Evolutionary conservation across 257 asterid species (phyloP).

Genomic region (Sherardia arvensis): DNA sequence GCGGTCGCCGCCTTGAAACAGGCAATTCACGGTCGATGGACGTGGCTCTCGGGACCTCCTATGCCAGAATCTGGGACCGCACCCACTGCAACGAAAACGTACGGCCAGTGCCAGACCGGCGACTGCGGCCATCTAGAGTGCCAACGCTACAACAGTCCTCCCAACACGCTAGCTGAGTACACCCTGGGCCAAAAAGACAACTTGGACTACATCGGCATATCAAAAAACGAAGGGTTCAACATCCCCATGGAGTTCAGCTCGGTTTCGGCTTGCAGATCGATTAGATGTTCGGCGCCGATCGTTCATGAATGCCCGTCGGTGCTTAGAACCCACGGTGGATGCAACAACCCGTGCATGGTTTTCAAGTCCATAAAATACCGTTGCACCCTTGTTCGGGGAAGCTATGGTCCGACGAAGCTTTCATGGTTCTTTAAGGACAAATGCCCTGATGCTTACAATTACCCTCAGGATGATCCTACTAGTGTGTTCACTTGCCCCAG

Average conservation of each 20-base stretch:
- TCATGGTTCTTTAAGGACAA: constrained; percentile 23
- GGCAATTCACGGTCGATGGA: constrained; percentile 11
- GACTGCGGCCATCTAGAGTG: constrained; percentile 18
- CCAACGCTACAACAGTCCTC: constrained; percentile 14
- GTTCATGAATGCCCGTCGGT: constrained; percentile 26
- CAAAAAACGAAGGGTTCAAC: constrained; percentile 21
- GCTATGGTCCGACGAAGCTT: constrained; percentile 20
- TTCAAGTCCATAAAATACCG: constrained; percentile 19
- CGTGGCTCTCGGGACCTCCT: constrained; percentile 17
- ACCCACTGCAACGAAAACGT: constrained; percentile 16
- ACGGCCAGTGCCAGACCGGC: constrained; percentile 22
- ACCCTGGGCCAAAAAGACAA: constrained; percentile 17
- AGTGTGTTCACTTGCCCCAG: constrained; percentile 38
- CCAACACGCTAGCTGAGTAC: constrained; percentile 24
- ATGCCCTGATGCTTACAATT: constrained; percentile 51
- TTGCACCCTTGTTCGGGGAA: constrained; percentile 40
- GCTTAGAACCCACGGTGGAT: constrained; percentile 29
- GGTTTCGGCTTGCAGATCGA: constrained; percentile 2
- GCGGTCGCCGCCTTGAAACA: constrained; percentile 10
- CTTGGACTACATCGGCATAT: constrained; percentile 20
- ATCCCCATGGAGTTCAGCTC: constrained; percentile 21
- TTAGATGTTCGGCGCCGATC: constrained; percentile 30
- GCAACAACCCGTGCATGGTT: constrained; percentile 38
- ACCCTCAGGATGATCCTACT: constrained; percentile 42
- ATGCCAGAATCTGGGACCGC: constrained; percentile 22